These are phyloP conservation scores for Cunninghamia lanceolata DNA, from an alignment of 75 land plant species.

Conservation along the genomic window DNA sequence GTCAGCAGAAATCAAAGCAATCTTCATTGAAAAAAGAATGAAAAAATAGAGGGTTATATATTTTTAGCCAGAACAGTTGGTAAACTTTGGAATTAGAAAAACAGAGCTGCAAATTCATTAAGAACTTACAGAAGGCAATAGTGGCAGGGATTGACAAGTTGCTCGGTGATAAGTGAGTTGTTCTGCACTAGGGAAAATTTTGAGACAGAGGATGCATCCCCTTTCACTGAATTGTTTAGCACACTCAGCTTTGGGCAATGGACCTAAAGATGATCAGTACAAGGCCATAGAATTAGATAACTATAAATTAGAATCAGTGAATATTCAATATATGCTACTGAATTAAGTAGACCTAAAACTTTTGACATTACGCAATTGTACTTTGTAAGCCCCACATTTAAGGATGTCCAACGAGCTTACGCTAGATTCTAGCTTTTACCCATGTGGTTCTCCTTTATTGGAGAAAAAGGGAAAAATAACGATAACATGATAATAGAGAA, in stretches of 20 bases:
- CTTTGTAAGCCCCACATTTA: too few species aligned
- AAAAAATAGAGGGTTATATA: too few species aligned
- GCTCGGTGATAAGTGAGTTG: constrained; percentile 34
- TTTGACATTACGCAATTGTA: too few species aligned
- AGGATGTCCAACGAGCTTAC: too few species aligned
- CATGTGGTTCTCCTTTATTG: background rate
- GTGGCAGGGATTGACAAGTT: constrained; percentile 26
- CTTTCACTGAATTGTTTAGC: constrained; percentile 37
- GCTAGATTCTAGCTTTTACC: background rate
- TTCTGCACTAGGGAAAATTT: constrained; percentile 33
- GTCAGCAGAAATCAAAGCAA: too few species aligned
- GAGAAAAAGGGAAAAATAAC: too few species aligned
- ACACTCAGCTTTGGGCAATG: constrained; percentile 58
- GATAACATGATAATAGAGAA: background rate
- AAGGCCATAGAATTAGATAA: background rate
- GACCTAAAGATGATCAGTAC: constrained; percentile 28
- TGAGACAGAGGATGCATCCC: constrained; percentile 67
- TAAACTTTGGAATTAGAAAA: background rate
- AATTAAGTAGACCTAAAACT: background rate
- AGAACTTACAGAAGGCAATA: constrained; percentile 26
- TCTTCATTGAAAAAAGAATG: too few species aligned
- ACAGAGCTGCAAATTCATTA: constrained; percentile 19
- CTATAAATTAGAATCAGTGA: background rate
- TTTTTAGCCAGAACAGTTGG: too few species aligned
- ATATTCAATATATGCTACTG: background rate